Conservation (phyloP, 495 filamentous ascomycete genomes). For the Hypomontagnella submonticulosa region DNA sequence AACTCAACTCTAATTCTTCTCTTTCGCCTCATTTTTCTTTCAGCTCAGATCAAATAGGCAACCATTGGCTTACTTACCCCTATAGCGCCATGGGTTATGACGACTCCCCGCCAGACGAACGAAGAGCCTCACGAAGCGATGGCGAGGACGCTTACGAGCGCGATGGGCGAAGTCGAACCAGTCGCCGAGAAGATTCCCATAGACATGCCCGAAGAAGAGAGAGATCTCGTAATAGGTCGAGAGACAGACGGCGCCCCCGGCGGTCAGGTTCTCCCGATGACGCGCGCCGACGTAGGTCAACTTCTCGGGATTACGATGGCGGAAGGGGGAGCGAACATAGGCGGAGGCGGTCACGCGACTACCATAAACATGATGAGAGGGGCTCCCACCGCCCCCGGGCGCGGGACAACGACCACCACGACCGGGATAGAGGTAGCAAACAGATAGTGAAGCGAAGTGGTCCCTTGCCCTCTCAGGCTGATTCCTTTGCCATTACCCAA, state of each 20-base stretch:
- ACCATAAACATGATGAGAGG: conserved; percentile 32
- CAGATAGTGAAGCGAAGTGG: conserved; percentile 56
- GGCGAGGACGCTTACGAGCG: conserved; percentile 37
- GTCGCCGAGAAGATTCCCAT: conserved; percentile 38
- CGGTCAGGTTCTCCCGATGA: conserved; percentile 54
- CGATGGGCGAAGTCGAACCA: conserved; percentile 32
- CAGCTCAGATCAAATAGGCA: conserved; percentile 1
- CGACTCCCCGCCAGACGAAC: conserved; percentile 22
- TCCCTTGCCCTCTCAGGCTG: conserved; percentile 75
- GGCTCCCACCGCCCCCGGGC: conserved; percentile 32
- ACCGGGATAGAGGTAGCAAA: conserved; percentile 33
- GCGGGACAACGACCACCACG: conserved; percentile 33
- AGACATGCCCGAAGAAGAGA: conserved; percentile 38
- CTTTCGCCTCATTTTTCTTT: conserved; percentile 22
- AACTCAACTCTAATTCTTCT: conserved; percentile 7
- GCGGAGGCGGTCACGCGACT: conserved; percentile 34
- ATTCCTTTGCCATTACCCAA: conserved; percentile 70
- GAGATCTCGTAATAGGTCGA: conserved; percentile 44
- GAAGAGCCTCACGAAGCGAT: conserved; percentile 37
- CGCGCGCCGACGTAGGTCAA: conserved; percentile 48
- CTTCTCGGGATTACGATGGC: conserved; percentile 42
- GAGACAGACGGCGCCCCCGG: conserved; percentile 44
- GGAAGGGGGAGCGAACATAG: conserved; percentile 30
- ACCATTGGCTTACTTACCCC: neutral
- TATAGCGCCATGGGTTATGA: conserved; percentile 27